A percentile compares a stretch with the other conserved stretches of the same genome.
Evolutionary conservation across 139 green algal genomes (phyloP).

Genomic region (Zygnema circumcarinatum): DNA sequence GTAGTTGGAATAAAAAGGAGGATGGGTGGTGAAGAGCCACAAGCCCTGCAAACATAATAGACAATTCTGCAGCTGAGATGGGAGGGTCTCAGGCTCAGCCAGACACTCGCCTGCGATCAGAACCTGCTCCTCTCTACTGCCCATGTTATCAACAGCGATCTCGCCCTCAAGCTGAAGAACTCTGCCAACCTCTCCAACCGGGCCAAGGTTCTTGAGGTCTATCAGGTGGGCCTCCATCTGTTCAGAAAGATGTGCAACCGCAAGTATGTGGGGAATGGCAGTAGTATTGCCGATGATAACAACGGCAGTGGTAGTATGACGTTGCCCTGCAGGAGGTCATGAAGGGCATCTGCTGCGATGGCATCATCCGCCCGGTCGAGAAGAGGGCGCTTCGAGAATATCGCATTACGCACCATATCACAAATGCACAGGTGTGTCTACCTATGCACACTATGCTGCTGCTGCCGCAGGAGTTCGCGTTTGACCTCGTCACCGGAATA

Average conservation of each 20-base stretch:
- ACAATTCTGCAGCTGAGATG: too few relatives aligned
- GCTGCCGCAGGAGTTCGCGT: background rate
- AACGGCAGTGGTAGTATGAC: too few relatives aligned
- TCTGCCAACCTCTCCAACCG: conserved; percentile 7
- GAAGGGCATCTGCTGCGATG: conserved; percentile 11
- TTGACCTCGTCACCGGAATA: background rate
- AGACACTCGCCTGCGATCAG: conserved; percentile 12
- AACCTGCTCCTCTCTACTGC: conserved; percentile 22
- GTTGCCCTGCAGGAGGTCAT: conserved; percentile 21
- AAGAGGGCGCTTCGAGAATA: conserved; percentile 29
- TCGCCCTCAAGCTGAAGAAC: conserved; percentile 9
- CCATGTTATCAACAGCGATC: conserved; percentile 28
- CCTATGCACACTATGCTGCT: background rate
- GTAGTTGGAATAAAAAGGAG: too few relatives aligned
- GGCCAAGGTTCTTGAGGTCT: background rate
- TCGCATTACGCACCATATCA: conserved; percentile 16
- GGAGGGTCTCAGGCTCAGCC: background rate
- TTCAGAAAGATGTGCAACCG: too few relatives aligned
- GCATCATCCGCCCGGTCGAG: conserved; percentile 16
- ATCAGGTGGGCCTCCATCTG: conserved; percentile 23
- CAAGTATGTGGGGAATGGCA: too few relatives aligned
- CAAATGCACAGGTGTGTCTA: background rate
- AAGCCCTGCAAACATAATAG: too few relatives aligned
- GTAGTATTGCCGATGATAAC: too few relatives aligned
- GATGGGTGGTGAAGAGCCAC: too few relatives aligned